Evolutionary conservation across 257 asterid genomes (phyloP).

Genomic region (Lavandula angustifolia): DNA sequence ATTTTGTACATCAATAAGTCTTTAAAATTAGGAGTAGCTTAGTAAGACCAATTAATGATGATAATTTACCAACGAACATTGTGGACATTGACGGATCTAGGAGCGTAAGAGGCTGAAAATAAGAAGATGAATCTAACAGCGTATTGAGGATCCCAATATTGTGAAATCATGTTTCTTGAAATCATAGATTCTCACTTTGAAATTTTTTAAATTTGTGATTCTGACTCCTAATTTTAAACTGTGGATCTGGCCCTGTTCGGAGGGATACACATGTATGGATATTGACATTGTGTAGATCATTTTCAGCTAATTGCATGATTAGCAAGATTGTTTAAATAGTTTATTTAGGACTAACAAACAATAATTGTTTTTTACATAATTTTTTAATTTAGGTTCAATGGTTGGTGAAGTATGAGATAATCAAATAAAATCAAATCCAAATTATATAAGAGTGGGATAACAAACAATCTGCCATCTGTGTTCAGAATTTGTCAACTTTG

Average conservation of each 20-base stretch:
- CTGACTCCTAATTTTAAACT: no score
- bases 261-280: background rate
- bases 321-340: background rate
- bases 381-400: slow-evolving; percentile 4
- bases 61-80: no score
- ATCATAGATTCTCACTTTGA: no score
- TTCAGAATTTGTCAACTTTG: slow-evolving; percentile 27
- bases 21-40: slow-evolving; percentile 3
- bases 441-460: slow-evolving; percentile 21
- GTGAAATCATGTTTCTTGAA: no score
- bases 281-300: background rate
- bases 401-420: slow-evolving; percentile 32
- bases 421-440: slow-evolving; percentile 28
- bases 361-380: background rate
- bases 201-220: no score
- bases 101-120: no score
- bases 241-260: background rate
- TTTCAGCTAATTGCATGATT: slow-evolving; percentile 19
- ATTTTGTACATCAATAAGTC: slow-evolving; percentile 21
- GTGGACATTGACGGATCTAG: no score
- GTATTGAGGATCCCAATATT: no score
- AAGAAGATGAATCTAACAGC: no score
- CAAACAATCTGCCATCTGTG: slow-evolving; percentile 33
- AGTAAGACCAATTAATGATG: no score
- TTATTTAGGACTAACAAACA: background rate